A percentile compares a stretch with the other conserved stretches of the same genome.
Conservation (phyloP, 805 yeast genomes). For the Candida nonsorbophila region DNA sequence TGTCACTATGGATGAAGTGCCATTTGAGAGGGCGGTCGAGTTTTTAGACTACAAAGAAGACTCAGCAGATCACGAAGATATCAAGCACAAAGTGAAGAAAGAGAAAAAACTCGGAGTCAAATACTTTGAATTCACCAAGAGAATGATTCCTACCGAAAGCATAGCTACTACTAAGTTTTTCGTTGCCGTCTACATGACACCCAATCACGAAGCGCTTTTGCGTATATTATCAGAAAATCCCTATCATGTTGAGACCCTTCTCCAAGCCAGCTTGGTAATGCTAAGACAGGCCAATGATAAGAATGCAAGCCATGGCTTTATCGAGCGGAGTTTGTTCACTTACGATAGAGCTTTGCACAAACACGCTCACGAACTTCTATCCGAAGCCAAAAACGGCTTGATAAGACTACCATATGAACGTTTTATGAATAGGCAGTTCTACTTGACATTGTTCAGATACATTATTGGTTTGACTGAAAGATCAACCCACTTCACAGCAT, state of each 20-base stretch:
- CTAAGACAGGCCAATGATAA: conserved; percentile 70
- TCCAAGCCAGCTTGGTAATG: conserved; percentile 71
- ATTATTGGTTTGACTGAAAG: conserved; percentile 67
- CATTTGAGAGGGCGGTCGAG: conserved; percentile 30
- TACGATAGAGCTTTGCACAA: conserved; percentile 70
- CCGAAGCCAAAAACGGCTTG: conserved; percentile 48
- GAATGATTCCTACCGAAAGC: conserved; percentile 21
- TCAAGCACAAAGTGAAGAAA: conserved; percentile 25
- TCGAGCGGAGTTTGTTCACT: conserved; percentile 73
- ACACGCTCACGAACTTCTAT: conserved; percentile 41
- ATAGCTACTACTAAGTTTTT: conserved; percentile 49
- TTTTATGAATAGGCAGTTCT: conserved; percentile 73
- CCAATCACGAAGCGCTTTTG: conserved; percentile 73
- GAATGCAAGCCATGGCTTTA: conserved; percentile 63
- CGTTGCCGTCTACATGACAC: conserved; percentile 62
- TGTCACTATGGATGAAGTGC: conserved; percentile 53
- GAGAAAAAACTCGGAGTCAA: conserved; percentile 39
- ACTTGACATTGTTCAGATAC: conserved; percentile 67
- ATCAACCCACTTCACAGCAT: conserved; percentile 74
- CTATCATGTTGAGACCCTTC: conserved; percentile 71
- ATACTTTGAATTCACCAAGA: conserved; percentile 53
- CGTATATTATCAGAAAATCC: conserved; percentile 55
- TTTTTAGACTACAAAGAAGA: conserved; percentile 31
- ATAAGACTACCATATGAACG: conserved; percentile 71
- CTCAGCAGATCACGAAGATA: conserved; percentile 17